phyloP scores from a whole-genome alignment of 345 rosid genomes.

The Salix purpurea region DNA sequence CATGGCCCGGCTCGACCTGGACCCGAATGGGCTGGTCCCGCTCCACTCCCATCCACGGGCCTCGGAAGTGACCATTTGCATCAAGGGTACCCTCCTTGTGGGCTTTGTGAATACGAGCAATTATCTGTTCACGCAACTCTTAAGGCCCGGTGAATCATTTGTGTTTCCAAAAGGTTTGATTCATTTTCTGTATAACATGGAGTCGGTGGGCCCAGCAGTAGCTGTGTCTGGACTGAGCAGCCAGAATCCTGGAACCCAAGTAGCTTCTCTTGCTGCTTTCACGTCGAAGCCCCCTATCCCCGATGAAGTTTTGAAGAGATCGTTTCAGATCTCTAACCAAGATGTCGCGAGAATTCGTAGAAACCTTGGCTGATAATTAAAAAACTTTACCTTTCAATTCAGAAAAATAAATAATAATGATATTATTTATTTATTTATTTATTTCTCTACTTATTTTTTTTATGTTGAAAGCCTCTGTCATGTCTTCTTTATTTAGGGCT shows the following conservation, averaged over 20 bases:
- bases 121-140: constrained; percentile 45
- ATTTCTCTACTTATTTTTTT: neutral
- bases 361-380: constrained; percentile 43
- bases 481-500: no score
- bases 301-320: constrained; percentile 39
- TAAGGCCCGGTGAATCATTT: constrained; percentile 58
- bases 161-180: constrained; percentile 65
- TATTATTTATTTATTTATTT: no score
- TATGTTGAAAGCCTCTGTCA: neutral
- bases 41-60: constrained; percentile 74
- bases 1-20: constrained; percentile 56
- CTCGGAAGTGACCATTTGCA: constrained; percentile 64
- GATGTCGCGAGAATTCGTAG: constrained; percentile 41
- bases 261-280: constrained; percentile 45
- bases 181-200: constrained; percentile 55
- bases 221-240: constrained; percentile 64
- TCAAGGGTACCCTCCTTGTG: constrained; percentile 46
- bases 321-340: constrained; percentile 37
- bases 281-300: constrained; percentile 36
- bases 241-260: constrained; percentile 67
- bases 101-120: constrained; percentile 61
- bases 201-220: constrained; percentile 38
- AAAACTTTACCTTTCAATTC: neutral
- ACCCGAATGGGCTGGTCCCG: constrained; percentile 38
- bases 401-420: no score